Evolutionary conservation across 2,329 filamentous ascomycete species (phyloP).

Genomic region (Epichloe bromicola): DNA sequence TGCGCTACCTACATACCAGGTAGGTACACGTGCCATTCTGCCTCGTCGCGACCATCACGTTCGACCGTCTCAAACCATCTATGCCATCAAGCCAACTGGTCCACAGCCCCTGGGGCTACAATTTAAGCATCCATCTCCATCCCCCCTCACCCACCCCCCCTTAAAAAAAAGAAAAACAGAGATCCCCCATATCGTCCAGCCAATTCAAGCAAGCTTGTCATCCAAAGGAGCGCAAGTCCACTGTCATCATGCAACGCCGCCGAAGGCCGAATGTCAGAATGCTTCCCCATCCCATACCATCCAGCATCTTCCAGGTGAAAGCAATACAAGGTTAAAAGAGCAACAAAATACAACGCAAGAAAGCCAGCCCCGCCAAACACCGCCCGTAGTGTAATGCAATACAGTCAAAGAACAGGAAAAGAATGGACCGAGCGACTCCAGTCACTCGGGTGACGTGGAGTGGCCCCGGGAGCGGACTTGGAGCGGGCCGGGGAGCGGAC

Average conservation of each 20-base stretch:
- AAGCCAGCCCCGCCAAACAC: conserved; percentile 4
- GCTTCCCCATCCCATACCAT: not conserved
- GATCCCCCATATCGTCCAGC: not conserved
- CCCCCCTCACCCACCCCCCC: too few species aligned
- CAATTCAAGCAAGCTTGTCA: not conserved
- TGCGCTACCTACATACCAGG: too few species aligned
- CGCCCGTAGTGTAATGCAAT: not conserved
- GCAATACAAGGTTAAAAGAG: not conserved
- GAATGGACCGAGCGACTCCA: not conserved
- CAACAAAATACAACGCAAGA: not conserved
- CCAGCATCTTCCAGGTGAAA: not conserved
- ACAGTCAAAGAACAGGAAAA: not conserved
- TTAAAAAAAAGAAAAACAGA: too few species aligned
- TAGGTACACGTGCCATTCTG: too few species aligned
- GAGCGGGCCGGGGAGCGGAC: not conserved
- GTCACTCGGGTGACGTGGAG: not conserved
- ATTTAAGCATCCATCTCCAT: not conserved
- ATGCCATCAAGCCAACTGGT: too few species aligned
- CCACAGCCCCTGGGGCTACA: not conserved
- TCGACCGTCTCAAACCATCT: too few species aligned
- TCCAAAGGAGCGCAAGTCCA: not conserved
- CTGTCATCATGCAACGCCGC: not conserved
- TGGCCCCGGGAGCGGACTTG: not conserved
- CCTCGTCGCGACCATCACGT: too few species aligned
- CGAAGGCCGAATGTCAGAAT: not conserved